Conservation (phyloP, 495 filamentous ascomycete species). For the Acidiella bohemica region DNA sequence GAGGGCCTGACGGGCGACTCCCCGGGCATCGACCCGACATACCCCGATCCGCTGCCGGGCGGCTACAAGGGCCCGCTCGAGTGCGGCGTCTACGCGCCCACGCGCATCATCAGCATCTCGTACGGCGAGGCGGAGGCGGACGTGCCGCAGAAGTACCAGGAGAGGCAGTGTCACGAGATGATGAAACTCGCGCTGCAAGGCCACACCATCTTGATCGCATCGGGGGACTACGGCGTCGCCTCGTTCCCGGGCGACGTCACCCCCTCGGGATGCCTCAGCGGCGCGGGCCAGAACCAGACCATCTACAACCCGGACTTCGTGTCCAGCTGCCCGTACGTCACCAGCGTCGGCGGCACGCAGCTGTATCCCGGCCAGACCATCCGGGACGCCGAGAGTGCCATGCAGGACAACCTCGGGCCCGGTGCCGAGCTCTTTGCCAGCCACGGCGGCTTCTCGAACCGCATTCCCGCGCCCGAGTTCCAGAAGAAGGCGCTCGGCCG, state of each 20-base stretch:
- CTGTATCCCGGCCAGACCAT: constrained; percentile 12
- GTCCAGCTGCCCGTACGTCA: constrained; percentile 11
- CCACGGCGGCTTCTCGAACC: constrained; percentile 13
- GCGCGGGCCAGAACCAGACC: constrained; percentile 10
- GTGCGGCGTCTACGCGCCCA: constrained; percentile 13
- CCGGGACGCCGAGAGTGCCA: constrained; percentile 12
- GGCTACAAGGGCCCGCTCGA: constrained; percentile 14
- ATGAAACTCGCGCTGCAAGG: constrained; percentile 23
- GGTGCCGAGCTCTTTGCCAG: not conserved
- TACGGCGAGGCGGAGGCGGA: constrained; percentile 15
- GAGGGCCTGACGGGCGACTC: constrained; percentile 8
- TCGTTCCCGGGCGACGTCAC: constrained; percentile 4
- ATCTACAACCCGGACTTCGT: constrained; percentile 16
- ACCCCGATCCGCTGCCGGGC: constrained; percentile 12
- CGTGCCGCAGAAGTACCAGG: constrained; percentile 5
- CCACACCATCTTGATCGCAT: constrained; percentile 14
- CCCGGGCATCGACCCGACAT: constrained; percentile 8
- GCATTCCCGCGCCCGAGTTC: constrained; percentile 3
- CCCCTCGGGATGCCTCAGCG: constrained; percentile 6
- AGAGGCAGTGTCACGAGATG: constrained; percentile 20
- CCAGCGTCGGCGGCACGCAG: constrained; percentile 12
- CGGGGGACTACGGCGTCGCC: constrained; percentile 19
- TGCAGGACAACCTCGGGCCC: constrained; percentile 12
- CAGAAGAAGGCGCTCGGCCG: constrained; percentile 5
- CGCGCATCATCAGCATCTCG: constrained; percentile 11